These are phyloP conservation scores for Pilaira anomala DNA, from an alignment of 192 early-diverging fungal species.

Conservation along the genomic window DNA sequence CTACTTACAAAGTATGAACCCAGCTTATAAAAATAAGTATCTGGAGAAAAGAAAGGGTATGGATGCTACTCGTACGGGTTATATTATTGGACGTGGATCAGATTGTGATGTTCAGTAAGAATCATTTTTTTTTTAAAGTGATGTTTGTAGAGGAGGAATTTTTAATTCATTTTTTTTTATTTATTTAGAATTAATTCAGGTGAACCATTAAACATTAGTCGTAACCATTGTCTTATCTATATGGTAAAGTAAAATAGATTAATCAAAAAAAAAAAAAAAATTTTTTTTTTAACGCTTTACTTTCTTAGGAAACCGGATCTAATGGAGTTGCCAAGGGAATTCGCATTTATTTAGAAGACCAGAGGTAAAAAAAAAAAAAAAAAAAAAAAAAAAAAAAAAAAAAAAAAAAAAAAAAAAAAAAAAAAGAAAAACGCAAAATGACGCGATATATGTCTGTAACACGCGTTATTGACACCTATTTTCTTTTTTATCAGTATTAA, in stretches of 20 bases:
- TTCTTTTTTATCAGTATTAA: conserved; percentile 4
- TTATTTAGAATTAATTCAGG: background rate
- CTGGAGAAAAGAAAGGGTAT: background rate
- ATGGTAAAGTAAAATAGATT: conserved; percentile 16
- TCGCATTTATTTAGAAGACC: conserved; percentile 18
- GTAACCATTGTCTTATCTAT: conserved; percentile 18
- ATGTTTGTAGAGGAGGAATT: too few species aligned
- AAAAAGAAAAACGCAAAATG: too few species aligned
- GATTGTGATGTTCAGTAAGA: conserved; percentile 12
- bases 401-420: too few species aligned
- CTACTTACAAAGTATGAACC: conserved; percentile 1
- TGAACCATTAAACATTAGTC: conserved; percentile 1
- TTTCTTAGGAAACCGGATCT: conserved; percentile 9
- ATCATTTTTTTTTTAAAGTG: too few species aligned
- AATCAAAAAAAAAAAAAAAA: background rate
- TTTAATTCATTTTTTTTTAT: too few species aligned
- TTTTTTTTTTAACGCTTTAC: background rate
- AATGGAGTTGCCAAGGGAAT: background rate
- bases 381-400: too few species aligned
- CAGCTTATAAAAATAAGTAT: background rate
- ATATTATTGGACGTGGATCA: conserved; percentile 1
- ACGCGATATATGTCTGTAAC: background rate
- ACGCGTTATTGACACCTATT: background rate
- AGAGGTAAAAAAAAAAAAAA: conserved; percentile 7
- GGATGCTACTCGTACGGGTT: background rate